A percentile compares a stretch with the other conserved stretches of the same genome.
Conservation (phyloP, 1,284 basidiomycete genomes). For the Wallemia mellicola region DNA sequence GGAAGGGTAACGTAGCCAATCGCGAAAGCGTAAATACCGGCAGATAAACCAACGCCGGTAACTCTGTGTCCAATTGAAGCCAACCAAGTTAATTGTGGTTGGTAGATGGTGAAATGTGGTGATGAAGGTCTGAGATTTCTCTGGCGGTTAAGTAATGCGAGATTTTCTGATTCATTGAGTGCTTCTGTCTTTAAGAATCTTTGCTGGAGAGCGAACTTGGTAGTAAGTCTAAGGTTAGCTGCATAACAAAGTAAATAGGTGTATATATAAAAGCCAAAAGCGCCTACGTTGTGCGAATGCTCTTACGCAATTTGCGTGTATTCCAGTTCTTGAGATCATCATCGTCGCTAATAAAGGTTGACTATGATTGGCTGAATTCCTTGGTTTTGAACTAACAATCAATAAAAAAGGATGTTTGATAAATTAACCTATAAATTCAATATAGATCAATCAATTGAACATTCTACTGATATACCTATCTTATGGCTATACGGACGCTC, state of each 20-base stretch:
- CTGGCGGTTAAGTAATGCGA: slow-evolving; percentile 52
- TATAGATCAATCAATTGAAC: neutral
- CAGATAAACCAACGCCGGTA: slow-evolving; percentile 49
- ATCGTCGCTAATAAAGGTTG: neutral
- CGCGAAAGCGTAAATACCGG: slow-evolving; percentile 63
- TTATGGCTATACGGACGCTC: neutral
- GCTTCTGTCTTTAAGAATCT: slow-evolving; percentile 28
- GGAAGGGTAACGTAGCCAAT: slow-evolving; percentile 64
- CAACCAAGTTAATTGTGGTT: slow-evolving; percentile 69
- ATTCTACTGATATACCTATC: neutral
- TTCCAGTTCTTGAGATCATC: neutral
- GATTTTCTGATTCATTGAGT: slow-evolving; percentile 25
- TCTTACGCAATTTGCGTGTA: neutral
- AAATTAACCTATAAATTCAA: too few species aligned
- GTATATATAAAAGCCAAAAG: neutral
- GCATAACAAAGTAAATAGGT: too few species aligned
- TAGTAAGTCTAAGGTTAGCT: neutral
- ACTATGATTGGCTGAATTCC: neutral
- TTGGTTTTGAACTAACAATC: neutral
- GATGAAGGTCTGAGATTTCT: slow-evolving; percentile 53
- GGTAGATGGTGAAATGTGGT: slow-evolving; percentile 88
- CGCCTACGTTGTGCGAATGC: neutral
- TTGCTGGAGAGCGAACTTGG: neutral
- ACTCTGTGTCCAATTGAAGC: slow-evolving; percentile 57
- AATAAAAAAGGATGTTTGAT: too few species aligned